Conservation (phyloP, 2,329 filamentous ascomycete species). For the Fusarium illudens region DNA sequence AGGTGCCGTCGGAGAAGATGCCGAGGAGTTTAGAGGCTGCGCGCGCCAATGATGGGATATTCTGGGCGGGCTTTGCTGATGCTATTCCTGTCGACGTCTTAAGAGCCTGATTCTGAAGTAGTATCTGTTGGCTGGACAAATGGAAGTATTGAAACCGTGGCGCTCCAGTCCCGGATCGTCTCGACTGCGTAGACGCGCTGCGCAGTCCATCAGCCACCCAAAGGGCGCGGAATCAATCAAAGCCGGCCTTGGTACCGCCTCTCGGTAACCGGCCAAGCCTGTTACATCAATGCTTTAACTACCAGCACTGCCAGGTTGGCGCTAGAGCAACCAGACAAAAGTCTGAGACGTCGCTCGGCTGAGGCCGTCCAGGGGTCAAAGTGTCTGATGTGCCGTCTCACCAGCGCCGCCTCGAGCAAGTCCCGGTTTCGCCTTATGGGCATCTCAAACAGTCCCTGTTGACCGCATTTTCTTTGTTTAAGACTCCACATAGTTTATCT, state of each 20-base stretch:
- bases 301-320: neutral
- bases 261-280: neutral
- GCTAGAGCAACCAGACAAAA: neutral
- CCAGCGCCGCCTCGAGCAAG: constrained; percentile 27
- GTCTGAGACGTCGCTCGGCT: neutral
- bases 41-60: neutral
- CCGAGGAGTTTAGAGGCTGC: neutral
- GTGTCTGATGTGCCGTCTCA: constrained; percentile 40
- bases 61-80: too few relatives aligned
- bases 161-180: neutral
- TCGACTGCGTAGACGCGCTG: neutral
- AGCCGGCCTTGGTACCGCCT: constrained; percentile 24
- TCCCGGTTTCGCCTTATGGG: constrained; percentile 36
- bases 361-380: neutral
- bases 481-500: constrained; percentile 20
- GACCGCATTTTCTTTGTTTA: neutral
- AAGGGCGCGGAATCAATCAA: constrained; percentile 6
- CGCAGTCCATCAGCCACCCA: neutral
- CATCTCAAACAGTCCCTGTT: neutral
- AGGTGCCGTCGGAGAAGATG: neutral
- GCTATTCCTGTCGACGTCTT: neutral
- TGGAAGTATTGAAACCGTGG: constrained; percentile 14
- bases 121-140: neutral
- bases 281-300: constrained; percentile 4
- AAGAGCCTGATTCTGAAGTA: neutral